Conservation (phyloP, 2,329 filamentous ascomycete species). For the Gyromitra esculenta region DNA sequence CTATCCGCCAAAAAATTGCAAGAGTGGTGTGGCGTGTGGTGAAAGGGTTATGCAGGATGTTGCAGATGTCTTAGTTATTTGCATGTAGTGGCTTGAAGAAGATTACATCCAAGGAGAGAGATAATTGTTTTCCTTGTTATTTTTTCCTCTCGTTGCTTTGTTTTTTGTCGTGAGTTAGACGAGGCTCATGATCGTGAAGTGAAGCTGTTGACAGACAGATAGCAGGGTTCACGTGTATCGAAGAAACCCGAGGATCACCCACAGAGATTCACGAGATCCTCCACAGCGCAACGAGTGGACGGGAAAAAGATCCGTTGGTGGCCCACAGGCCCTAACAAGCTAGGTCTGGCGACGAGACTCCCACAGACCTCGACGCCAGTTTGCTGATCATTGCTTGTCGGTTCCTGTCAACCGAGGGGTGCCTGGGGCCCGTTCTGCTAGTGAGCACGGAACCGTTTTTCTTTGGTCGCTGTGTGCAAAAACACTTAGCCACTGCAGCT, state of each 20-base stretch:
- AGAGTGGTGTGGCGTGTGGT: neutral
- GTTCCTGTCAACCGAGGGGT: neutral
- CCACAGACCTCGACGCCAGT: neutral
- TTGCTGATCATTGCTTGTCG: conserved; percentile 23
- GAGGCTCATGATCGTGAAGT: conserved; percentile 15
- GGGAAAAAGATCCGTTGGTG: conserved; percentile 20
- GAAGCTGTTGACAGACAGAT: conserved; percentile 1
- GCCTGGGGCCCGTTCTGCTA: neutral
- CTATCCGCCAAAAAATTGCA: neutral
- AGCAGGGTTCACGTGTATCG: conserved; percentile 27
- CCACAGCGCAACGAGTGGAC: conserved; percentile 12
- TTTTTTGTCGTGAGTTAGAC: neutral
- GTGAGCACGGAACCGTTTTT: neutral
- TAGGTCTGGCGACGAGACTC: neutral
- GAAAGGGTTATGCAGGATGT: too few relatives aligned
- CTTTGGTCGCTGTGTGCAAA: neutral
- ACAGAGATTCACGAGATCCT: conserved; percentile 16
- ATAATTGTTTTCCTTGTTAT: neutral
- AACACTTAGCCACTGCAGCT: conserved; percentile 32
- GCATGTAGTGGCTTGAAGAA: too few relatives aligned
- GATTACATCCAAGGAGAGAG: too few relatives aligned
- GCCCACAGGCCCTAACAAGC: neutral
- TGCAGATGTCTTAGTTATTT: too few relatives aligned
- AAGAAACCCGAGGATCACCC: conserved; percentile 38
- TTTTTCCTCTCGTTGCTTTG: conserved; percentile 6